Conservation (phyloP, 2,329 filamentous ascomycete genomes). For the Chaetomium sp. region DNA sequence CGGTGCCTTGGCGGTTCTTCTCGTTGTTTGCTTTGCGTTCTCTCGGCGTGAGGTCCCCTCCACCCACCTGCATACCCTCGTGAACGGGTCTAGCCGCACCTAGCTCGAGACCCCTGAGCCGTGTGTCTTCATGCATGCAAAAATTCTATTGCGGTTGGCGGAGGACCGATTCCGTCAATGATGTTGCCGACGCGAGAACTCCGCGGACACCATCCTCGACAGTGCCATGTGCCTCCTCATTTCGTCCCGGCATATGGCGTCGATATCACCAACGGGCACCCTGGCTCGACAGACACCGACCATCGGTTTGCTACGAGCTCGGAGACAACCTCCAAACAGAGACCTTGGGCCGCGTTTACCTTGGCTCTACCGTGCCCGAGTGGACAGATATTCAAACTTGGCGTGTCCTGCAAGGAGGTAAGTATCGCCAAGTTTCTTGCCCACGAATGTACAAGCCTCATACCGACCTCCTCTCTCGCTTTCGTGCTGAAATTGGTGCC, state of each 20-base stretch:
- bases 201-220: neutral
- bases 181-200: neutral
- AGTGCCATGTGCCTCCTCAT: neutral
- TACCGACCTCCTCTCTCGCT: neutral
- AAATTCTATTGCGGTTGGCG: slow-evolving; percentile 12
- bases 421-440: neutral
- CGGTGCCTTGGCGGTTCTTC: neutral
- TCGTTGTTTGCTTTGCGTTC: neutral
- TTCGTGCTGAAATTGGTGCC: neutral
- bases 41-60: slow-evolving; percentile 3
- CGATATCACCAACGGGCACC: slow-evolving; percentile 23
- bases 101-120: neutral
- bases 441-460: neutral
- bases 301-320: neutral
- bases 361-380: neutral
- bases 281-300: neutral
- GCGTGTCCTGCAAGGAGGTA: neutral
- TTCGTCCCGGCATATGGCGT: slow-evolving; percentile 9
- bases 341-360: neutral
- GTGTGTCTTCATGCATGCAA: neutral
- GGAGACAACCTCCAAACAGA: neutral
- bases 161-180: neutral
- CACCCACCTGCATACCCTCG: slow-evolving; percentile 9
- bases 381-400: neutral
- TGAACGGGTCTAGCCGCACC: neutral